phyloP scores from a whole-genome alignment of 2,329 filamentous ascomycete species.

The Aspergillus oerlinghausenensis region DNA sequence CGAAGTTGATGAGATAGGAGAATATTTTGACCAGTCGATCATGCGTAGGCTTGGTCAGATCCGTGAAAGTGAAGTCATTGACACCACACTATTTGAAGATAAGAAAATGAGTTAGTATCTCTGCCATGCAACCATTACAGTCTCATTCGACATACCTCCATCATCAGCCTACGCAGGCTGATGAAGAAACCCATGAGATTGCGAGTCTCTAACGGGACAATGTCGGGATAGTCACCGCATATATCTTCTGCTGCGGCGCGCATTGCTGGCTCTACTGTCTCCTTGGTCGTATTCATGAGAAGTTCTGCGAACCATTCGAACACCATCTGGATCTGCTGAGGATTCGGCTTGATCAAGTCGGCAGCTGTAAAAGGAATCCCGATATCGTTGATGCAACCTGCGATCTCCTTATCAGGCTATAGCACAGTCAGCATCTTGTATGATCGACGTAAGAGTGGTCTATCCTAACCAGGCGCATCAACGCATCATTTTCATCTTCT shows the following conservation, averaged over 20 bases:
- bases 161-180: slow-evolving; percentile 70
- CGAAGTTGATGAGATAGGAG: slow-evolving; percentile 97
- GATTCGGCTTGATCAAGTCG: slow-evolving; percentile 90
- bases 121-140: not conserved
- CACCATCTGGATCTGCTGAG: slow-evolving; percentile 91
- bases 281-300: slow-evolving; percentile 86
- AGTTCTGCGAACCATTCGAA: slow-evolving; percentile 97
- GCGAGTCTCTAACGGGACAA: slow-evolving; percentile 79
- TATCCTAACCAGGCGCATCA: slow-evolving; percentile 51
- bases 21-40: slow-evolving; percentile 91
- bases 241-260: slow-evolving; percentile 83
- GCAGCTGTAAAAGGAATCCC: slow-evolving; percentile 81
- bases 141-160: slow-evolving; percentile 49
- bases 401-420: slow-evolving; percentile 72
- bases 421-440: slow-evolving; percentile 11
- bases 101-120: slow-evolving; percentile 1
- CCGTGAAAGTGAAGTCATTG: slow-evolving; percentile 86
- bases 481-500: slow-evolving; percentile 54
- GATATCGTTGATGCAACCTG: slow-evolving; percentile 94
- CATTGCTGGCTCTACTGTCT: slow-evolving; percentile 93
- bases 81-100: slow-evolving; percentile 67
- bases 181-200: slow-evolving; percentile 96
- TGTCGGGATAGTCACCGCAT: slow-evolving; percentile 76
- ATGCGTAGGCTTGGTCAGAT: slow-evolving; percentile 86
- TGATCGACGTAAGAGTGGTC: not conserved